phyloP scores from a whole-genome alignment of 306 rosid species.

The Glycyrrhiza uralensis region DNA sequence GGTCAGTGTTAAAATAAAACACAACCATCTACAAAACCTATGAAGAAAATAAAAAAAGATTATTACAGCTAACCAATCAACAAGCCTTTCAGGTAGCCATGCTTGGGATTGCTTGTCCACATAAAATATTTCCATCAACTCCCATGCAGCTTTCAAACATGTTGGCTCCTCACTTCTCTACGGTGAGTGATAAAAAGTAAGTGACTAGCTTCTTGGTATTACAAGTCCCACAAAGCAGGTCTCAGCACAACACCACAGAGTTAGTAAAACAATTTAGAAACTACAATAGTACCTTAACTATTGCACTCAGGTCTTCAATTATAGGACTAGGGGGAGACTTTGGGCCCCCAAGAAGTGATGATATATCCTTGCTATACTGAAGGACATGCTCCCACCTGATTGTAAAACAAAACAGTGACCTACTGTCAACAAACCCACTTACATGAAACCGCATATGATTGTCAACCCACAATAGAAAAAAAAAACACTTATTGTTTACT shows the following conservation, averaged over 20 bases:
- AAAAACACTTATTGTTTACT: background rate
- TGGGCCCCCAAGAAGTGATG: slow-evolving; percentile 56
- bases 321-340: slow-evolving; percentile 41
- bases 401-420: slow-evolving; percentile 15
- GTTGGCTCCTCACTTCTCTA: slow-evolving; percentile 76
- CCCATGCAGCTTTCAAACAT: slow-evolving; percentile 91
- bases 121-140: slow-evolving; percentile 86
- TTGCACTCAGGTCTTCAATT: slow-evolving; percentile 55
- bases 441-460: background rate
- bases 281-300: slow-evolving; percentile 51
- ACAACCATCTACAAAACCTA: slow-evolving; percentile 8
- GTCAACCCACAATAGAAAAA: background rate
- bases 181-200: slow-evolving; percentile 18
- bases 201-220: background rate
- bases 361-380: slow-evolving; percentile 84
- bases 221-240: slow-evolving; percentile 9
- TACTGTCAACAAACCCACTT: background rate
- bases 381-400: slow-evolving; percentile 87
- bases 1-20: background rate
- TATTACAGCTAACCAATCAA: slow-evolving; percentile 96
- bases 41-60: slow-evolving; percentile 30
- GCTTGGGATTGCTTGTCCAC: slow-evolving; percentile 85
- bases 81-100: slow-evolving; percentile 87
- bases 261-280: background rate
- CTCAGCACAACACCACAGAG: background rate